Base-by-base conservation (phyloP, 192 early-diverging fungal genomes). In the Kickxella alabastrina region DNA sequence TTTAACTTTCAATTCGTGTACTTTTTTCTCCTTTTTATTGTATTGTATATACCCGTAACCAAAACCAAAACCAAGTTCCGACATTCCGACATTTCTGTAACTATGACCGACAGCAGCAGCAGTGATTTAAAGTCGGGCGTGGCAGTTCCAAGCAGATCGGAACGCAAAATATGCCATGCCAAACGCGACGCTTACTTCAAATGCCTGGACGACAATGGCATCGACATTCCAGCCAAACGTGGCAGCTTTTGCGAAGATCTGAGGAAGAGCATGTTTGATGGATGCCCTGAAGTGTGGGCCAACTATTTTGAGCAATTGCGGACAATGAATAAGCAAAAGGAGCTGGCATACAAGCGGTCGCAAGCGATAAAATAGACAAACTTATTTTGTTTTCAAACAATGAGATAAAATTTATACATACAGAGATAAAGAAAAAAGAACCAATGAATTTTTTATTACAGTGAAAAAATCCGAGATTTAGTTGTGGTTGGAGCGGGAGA, bases 151-250 rank as follows among this genome's bases (percentile, higher is more conserved):
- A 79, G 78, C 14, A 73, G 86, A 31, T 39, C 50, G 23, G 79
- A 84, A 54, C 82, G 90, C 17, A 78, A 85, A 40, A 52, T 61
- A 15, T 95, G 92, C 77, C 92, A 91, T 82, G 77, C 75, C 13
- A 70, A 80, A 34, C 86, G 89, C 13, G 90, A 95, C 65, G 79
- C 65, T 39, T 92, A 87, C 62, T 90, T 87, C 54, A 68, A 62
- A 31, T 95, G 92, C 57, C 75, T 95, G 14, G 84, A 92, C 57
- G 43, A 43, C 14, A 62, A 82, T 46, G 68, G 72, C 5, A 80
- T 95, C 57, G 42, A 74, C 24, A 68, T 82, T 80, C 74, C 81
- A 5, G 67, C 54, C 1, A 45, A 59, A 15, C 65, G 70, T 4
- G 81, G 80, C 15, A 49, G 65, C 2, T 49, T 49, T 15, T 75